Percentiles rank a stretch among this genome's conserved stretches.
Conservation (phyloP, 2,329 filamentous ascomycete species). For the Epichloe uncinata region DNA sequence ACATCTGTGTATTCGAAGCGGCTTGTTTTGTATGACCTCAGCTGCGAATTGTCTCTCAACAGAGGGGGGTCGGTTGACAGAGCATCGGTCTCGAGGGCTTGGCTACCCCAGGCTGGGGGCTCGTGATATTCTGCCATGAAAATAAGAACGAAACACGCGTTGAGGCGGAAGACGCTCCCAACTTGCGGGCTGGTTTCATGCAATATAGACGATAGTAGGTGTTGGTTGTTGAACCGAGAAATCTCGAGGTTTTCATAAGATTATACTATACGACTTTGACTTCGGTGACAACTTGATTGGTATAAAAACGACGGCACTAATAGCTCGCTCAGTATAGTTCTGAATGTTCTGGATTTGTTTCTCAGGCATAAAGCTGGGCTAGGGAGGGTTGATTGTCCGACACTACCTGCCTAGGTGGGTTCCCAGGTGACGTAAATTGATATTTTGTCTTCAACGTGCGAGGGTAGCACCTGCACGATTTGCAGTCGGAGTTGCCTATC, state of each 20-base stretch:
- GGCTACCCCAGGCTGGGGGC: not conserved
- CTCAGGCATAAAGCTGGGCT: not conserved
- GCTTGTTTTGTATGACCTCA: constrained; percentile 59
- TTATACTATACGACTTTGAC: not conserved
- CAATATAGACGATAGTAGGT: not conserved
- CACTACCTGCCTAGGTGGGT: not conserved
- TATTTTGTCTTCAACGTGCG: not conserved
- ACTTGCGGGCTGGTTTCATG: not conserved
- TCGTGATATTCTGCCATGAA: constrained; percentile 1
- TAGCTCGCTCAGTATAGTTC: not conserved
- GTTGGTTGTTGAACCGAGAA: not conserved
- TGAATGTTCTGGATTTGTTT: not conserved
- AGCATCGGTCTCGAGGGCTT: constrained; percentile 20
- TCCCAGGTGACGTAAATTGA: not conserved
- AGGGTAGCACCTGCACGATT: not conserved
- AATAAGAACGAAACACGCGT: not conserved
- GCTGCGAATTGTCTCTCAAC: constrained; percentile 60
- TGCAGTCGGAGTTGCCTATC: not conserved
- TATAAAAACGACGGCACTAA: no score
- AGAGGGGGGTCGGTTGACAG: constrained; percentile 60
- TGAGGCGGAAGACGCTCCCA: not conserved
- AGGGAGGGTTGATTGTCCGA: not conserved
- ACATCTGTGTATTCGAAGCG: constrained; percentile 59
- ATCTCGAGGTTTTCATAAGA: not conserved
- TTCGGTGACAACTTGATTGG: not conserved